phyloP scores from a whole-genome alignment of 306 rosid species.

The Citrullus colocynthis region DNA sequence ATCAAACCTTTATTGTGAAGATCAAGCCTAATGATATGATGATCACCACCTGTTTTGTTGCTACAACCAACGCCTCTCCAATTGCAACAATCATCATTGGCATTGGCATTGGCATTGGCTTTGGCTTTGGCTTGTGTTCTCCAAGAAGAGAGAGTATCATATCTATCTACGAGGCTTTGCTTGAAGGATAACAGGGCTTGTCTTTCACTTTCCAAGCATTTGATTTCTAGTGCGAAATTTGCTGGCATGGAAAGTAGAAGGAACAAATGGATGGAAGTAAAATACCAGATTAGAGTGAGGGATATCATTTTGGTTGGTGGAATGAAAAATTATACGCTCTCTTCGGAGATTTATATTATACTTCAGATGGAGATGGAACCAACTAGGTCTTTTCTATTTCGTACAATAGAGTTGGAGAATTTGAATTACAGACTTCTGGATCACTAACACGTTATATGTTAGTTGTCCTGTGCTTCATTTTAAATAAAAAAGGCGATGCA shows the following conservation, averaged over 20 bases:
- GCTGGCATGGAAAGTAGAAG: not conserved
- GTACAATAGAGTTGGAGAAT: no score
- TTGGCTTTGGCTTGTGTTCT: no score
- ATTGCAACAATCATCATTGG: not conserved
- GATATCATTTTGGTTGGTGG: not conserved
- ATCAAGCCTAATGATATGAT: not conserved
- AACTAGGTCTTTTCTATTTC: no score
- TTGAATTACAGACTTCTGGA: no score
- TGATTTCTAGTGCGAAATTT: not conserved
- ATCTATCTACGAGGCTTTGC: not conserved
- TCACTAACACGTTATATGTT: no score
- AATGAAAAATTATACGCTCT: not conserved
- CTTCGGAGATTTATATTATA: not conserved
- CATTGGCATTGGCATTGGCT: no score
- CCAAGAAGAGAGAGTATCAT: not conserved
- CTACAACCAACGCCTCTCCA: not conserved
- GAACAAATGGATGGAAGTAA: not conserved
- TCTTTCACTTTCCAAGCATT: not conserved
- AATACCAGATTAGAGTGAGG: not conserved
- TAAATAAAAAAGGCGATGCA: no score
- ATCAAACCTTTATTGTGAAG: not conserved
- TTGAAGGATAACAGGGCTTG: not conserved
- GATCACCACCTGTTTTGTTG: not conserved
- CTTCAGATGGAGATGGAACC: no score
- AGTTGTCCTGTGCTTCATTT: no score